Evolutionary conservation across 345 rosid species (phyloP).

Genomic region (Lenwebbia sp.): DNA sequence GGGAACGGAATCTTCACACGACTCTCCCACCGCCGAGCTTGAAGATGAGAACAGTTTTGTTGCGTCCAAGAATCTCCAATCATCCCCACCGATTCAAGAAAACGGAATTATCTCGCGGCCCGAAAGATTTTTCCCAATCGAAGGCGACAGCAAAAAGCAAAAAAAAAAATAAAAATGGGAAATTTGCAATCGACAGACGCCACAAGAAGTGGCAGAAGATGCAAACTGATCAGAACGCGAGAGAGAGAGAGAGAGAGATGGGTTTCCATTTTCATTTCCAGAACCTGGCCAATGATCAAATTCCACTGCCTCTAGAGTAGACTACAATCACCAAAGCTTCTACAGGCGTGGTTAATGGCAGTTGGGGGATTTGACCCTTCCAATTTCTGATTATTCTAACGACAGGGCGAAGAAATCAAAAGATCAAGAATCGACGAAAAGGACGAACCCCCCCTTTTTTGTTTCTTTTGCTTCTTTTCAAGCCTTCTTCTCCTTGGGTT

Average conservation of each 20-base stretch:
- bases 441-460: background rate
- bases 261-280: background rate
- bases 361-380: background rate
- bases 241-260: background rate
- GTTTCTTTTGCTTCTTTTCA: background rate
- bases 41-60: background rate
- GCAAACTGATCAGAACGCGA: background rate
- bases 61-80: background rate
- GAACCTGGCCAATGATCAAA: background rate
- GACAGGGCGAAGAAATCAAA: background rate
- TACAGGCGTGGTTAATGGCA: background rate
- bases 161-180: background rate
- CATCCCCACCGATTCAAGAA: background rate
- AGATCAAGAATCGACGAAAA: background rate
- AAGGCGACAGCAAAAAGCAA: background rate
- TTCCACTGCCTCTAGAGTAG: background rate
- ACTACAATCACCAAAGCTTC: background rate
- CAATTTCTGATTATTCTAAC: background rate
- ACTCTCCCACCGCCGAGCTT: background rate
- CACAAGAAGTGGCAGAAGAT: background rate
- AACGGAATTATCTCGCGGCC: background rate
- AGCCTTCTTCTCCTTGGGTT: constrained; percentile 10
- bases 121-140: background rate
- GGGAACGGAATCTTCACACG: background rate
- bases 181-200: background rate